These are phyloP conservation scores for Achlya hypogyna DNA, from an alignment of 352 stramenopile genomes.

Conservation along the genomic window DNA sequence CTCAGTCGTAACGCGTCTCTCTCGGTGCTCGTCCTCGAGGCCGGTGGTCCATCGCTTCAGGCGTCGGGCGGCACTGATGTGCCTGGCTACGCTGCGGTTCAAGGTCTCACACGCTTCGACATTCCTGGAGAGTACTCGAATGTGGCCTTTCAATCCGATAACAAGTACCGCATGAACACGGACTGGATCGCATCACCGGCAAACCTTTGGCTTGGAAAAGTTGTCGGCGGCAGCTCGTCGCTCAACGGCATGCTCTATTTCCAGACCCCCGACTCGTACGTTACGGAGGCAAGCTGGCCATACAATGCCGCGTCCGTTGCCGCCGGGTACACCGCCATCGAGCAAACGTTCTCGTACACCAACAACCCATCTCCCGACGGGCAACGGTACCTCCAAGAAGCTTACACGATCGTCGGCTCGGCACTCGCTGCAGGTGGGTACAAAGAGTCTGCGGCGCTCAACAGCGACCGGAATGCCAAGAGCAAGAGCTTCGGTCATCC, in stretches of 20 bases:
- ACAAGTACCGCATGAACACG: slow-evolving; percentile 35
- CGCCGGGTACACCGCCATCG: slow-evolving; percentile 43
- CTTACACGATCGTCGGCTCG: slow-evolving; percentile 35
- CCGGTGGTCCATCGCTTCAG: slow-evolving; percentile 32
- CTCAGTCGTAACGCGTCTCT: slow-evolving; percentile 39
- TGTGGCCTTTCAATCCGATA: slow-evolving; percentile 32
- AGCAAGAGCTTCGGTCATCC: slow-evolving; percentile 46
- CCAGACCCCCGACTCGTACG: slow-evolving; percentile 40
- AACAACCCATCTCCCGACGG: slow-evolving; percentile 38
- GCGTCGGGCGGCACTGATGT: slow-evolving; percentile 23
- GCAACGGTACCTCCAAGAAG: slow-evolving; percentile 43
- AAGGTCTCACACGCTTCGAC: slow-evolving; percentile 58
- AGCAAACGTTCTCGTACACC: slow-evolving; percentile 35
- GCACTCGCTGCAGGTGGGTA: slow-evolving; percentile 33
- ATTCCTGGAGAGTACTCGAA: slow-evolving; percentile 50
- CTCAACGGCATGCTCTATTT: slow-evolving; percentile 84
- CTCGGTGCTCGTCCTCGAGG: slow-evolving; percentile 47
- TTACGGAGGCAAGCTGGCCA: slow-evolving; percentile 34
- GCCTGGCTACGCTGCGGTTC: slow-evolving; percentile 28
- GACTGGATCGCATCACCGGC: slow-evolving; percentile 40
- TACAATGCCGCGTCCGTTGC: slow-evolving; percentile 50
- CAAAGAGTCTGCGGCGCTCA: slow-evolving; percentile 30
- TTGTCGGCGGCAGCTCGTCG: slow-evolving; percentile 67
- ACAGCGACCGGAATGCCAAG: slow-evolving; percentile 44
- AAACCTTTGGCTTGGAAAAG: slow-evolving; percentile 52